Percentiles rank a stretch among this genome's conserved stretches.
phyloP scores from a whole-genome alignment of 306 rosid species.

The Vigna radiata region DNA sequence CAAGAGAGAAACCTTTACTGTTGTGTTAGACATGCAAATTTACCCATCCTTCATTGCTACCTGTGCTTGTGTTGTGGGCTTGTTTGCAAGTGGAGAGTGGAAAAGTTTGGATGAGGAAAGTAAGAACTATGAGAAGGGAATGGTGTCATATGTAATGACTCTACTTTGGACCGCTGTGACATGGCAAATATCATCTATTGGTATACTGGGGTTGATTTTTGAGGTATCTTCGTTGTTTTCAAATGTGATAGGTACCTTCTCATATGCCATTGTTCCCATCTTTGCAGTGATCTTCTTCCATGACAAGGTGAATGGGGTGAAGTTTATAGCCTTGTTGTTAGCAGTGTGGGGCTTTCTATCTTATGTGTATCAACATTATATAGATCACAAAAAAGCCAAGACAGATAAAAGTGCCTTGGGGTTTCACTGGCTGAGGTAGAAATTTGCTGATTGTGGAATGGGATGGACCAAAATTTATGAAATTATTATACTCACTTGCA shows the following conservation, averaged over 20 bases:
- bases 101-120: constrained; percentile 53
- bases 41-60: constrained; percentile 60
- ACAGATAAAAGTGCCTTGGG: constrained; percentile 10
- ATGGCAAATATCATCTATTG: constrained; percentile 64
- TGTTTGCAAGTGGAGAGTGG: constrained; percentile 73
- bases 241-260: constrained; percentile 58
- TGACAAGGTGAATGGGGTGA: constrained; percentile 63
- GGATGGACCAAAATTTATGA: too few relatives aligned
- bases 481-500: too few relatives aligned
- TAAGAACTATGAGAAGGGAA: constrained; percentile 57
- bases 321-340: constrained; percentile 60
- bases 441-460: background rate
- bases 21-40: constrained; percentile 59
- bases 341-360: constrained; percentile 71
- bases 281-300: constrained; percentile 57
- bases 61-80: constrained; percentile 57
- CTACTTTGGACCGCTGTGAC: constrained; percentile 66
- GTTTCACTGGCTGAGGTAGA: background rate
- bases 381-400: constrained; percentile 53
- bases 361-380: constrained; percentile 64
- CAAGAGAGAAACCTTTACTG: constrained; percentile 56
- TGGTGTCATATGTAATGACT: constrained; percentile 65
- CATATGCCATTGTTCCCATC: constrained; percentile 58
- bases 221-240: constrained; percentile 74
- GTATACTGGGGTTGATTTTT: constrained; percentile 63